Base-by-base conservation (phyloP, 192 early-diverging fungal species). In the Diversispora eburnea region DNA sequence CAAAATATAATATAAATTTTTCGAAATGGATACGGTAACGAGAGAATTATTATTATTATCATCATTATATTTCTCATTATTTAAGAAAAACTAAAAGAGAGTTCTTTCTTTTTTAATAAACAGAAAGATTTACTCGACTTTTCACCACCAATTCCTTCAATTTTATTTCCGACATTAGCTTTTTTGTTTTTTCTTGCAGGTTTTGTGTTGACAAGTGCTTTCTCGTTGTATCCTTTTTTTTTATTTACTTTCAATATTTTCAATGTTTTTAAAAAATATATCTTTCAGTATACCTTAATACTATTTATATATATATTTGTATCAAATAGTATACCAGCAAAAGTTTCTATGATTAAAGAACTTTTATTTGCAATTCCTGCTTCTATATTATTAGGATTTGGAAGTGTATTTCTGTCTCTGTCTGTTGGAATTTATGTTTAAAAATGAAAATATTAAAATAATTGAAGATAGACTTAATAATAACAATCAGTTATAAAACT, bases 341-440 rank as follows among this genome's bases (percentile, higher is more conserved):
- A 61, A 46, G 46, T n/a, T 20, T 60, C 54, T 46, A n/a, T 56
- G 3, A 61, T 48, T 17, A 43, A 60, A 60, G 70, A 82, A 77
- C 41, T 82, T 8, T 45, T 64, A 41, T 55, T 54, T 5, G 76
- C 81, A 33, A 56, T 82, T 49, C 47, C 77, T 54, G 81, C 81
- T 41, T 76, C 81, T 8, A 1, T 82, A 3, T 63, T 77, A 39
- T 72, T 82, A 12, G 81, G 81, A 5, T 68, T 79, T 42, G 81
- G 78, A 52, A 77, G 70, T 17, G 62, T 82, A 47, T 82, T 82
- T 20, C 61, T 79, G 19, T 82, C 77, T 58, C 47, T 79, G 58
- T 60, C 78, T 10, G 81, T 79, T 58, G 81, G 81, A n/a, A 65
- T 82, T 55, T 82, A 82, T 58, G 73, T 82, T 45, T 82, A 77